Conservation (phyloP, 2,329 filamentous ascomycete species). For the Macrophomina tecta region DNA sequence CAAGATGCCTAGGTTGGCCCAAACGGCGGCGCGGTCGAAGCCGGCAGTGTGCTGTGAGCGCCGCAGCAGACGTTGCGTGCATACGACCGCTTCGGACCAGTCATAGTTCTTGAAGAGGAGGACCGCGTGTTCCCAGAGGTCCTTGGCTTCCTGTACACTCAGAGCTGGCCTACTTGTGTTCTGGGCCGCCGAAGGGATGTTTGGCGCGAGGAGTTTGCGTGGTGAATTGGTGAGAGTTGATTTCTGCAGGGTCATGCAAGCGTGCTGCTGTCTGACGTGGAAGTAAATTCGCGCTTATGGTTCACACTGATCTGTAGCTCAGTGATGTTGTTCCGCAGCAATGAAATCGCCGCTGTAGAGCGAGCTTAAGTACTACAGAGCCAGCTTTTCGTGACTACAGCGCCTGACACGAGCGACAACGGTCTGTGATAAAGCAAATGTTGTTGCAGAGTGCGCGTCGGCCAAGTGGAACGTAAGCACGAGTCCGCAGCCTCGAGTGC, state of each 20-base stretch:
- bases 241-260: constrained; percentile 15
- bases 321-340: not conserved
- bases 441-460: not conserved
- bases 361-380: not conserved
- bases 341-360: not conserved
- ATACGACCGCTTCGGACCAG: constrained; percentile 18
- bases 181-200: not conserved
- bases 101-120: constrained; percentile 22
- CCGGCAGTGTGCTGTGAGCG: not conserved
- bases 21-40: constrained; percentile 14
- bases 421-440: not conserved
- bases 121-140: constrained; percentile 18
- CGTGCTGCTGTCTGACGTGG: not conserved
- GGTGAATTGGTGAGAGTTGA: constrained; percentile 2
- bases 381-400: not conserved
- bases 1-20: constrained; percentile 27
- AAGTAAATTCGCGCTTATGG: not conserved
- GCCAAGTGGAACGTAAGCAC: not conserved
- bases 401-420: not conserved
- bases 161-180: not conserved
- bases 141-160: constrained; percentile 11
- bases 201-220: not conserved
- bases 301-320: not conserved
- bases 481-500: not conserved
- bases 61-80: constrained; percentile 17